phyloP scores from a whole-genome alignment of 1,139 yeast genomes.

The Torulaspora globosa region DNA sequence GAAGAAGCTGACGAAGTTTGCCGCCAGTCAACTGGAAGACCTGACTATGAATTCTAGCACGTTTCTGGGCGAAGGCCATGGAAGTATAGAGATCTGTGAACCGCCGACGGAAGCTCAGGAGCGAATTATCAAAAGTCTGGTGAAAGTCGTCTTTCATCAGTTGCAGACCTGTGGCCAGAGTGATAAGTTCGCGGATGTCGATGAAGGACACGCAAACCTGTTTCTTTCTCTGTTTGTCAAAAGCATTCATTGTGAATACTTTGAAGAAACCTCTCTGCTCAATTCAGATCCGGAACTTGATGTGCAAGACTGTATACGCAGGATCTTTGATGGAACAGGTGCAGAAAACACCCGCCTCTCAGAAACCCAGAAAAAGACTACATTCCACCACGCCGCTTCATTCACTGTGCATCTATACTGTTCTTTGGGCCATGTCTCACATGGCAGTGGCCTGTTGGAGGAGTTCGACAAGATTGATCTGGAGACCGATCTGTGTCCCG shows the following conservation, averaged over 20 bases:
- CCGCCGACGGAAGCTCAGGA: slow-evolving; percentile 30
- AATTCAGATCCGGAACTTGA: background rate
- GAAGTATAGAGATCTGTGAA: slow-evolving; percentile 23
- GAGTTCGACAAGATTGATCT: slow-evolving; percentile 31
- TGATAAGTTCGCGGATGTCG: slow-evolving; percentile 12
- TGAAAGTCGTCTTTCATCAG: slow-evolving; percentile 32
- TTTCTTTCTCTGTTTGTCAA: slow-evolving; percentile 32
- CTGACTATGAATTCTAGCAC: slow-evolving; percentile 16
- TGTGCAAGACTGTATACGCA: slow-evolving; percentile 2
- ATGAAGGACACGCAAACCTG: slow-evolving; percentile 34
- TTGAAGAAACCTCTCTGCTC: slow-evolving; percentile 5
- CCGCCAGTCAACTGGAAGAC: slow-evolving; percentile 5
- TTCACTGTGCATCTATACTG: slow-evolving; percentile 17
- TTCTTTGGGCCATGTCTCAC: slow-evolving; percentile 13
- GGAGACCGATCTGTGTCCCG: slow-evolving; percentile 16
- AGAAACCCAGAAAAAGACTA: background rate
- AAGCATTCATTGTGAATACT: slow-evolving; percentile 24
- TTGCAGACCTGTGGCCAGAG: slow-evolving; percentile 3
- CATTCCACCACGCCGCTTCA: background rate
- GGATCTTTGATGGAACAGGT: background rate
- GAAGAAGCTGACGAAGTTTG: slow-evolving; percentile 16
- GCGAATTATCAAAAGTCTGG: slow-evolving; percentile 27
- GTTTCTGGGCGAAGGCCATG: slow-evolving; percentile 28
- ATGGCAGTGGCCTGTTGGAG: slow-evolving; percentile 14
- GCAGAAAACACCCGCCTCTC: background rate